Base-by-base conservation (phyloP, 352 stramenopile genomes). In the Pythium sp. region DNA sequence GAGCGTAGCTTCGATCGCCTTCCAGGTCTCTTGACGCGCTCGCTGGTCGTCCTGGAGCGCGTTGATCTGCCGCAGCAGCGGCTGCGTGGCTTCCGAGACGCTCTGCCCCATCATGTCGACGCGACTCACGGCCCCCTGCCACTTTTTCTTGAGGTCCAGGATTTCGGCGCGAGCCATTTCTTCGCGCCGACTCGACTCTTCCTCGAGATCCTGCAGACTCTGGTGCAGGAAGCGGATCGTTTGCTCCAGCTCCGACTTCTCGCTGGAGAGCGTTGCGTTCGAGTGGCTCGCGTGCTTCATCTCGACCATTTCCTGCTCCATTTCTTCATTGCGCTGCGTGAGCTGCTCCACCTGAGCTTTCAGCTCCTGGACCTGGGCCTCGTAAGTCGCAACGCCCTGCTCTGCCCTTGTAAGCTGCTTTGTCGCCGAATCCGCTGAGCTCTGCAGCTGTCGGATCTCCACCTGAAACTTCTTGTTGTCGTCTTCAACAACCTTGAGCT, bases 21-120 rank as follows among this genome's bases (percentile, higher is more conserved):
- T 81, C 85, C 85, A 93, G 0, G 59, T 77, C 12, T 91, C 78
- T 49, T 91, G 81, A 20, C 78, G 76, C 7, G 67, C 66, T 9
- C 84, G 82, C 24, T 89, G 79, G 30, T 93, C 85, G 60, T 93
- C 81, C 58, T 90, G 80, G 2, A 95, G 71, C 24, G 72, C 74
- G 49, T 87, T 73, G 57, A 95, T 88, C 68, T 95, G 87, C 9
- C 79, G 82, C 49, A 92, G 61, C 6, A 95, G 71, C n/a, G 87
- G 87, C 59, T 92, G 81, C 11, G 87, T 93, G 3, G 87, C 85
- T 38, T 93, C 87, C 0, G 75, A 86, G 14, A 93, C 72, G 56
- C 81, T 90, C 38, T 88, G 79, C 0, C 83, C 85, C 28, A 95
- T 72, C 61, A 78, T 70, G 30, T 95, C 87, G 43, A 95, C 81